Percentiles rank a stretch among this genome's conserved stretches.
Evolutionary conservation across 805 yeast species (phyloP).

Genomic region (Helenozyma rhizophorensis): DNA sequence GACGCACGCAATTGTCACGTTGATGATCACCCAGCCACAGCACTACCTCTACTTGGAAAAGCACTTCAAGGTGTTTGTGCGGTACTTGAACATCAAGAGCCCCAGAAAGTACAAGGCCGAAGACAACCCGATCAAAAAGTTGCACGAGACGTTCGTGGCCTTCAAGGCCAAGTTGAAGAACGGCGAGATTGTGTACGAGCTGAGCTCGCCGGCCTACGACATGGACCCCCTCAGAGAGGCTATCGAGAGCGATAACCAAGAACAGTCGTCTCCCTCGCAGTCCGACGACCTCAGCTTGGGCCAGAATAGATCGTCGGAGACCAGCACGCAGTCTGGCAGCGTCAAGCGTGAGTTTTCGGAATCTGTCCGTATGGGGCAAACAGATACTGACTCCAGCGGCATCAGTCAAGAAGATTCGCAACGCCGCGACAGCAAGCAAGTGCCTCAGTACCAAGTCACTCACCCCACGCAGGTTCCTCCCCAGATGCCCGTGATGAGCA

Average conservation of each 20-base stretch:
- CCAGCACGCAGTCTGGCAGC: too few relatives aligned
- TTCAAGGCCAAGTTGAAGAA: slow-evolving; percentile 7
- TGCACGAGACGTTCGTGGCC: slow-evolving; percentile 6
- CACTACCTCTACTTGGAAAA: slow-evolving; percentile 15
- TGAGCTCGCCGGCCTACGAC: slow-evolving; percentile 1
- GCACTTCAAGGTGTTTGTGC: slow-evolving; percentile 12
- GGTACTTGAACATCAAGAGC: slow-evolving; percentile 7
- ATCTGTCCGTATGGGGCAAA: too few relatives aligned
- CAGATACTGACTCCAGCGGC: too few relatives aligned
- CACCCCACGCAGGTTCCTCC: too few relatives aligned
- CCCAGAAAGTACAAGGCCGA: slow-evolving; percentile 16
- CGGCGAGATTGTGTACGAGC: background rate
- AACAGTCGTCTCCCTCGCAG: slow-evolving; percentile 1
- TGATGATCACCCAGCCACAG: slow-evolving; percentile 14
- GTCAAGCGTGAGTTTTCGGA: too few relatives aligned
- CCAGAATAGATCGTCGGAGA: too few relatives aligned
- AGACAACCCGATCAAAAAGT: slow-evolving; percentile 10
- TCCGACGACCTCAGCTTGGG: background rate
- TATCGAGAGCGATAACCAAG: slow-evolving; percentile 1
- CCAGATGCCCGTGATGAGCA: too few relatives aligned
- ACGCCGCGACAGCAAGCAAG: too few relatives aligned
- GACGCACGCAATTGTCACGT: slow-evolving; percentile 11
- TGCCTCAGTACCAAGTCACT: too few relatives aligned
- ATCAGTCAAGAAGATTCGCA: too few relatives aligned
- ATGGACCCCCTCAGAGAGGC: background rate